Base-by-base conservation (phyloP, 2,329 filamentous ascomycete genomes). In the Aureobasidium sp. region DNA sequence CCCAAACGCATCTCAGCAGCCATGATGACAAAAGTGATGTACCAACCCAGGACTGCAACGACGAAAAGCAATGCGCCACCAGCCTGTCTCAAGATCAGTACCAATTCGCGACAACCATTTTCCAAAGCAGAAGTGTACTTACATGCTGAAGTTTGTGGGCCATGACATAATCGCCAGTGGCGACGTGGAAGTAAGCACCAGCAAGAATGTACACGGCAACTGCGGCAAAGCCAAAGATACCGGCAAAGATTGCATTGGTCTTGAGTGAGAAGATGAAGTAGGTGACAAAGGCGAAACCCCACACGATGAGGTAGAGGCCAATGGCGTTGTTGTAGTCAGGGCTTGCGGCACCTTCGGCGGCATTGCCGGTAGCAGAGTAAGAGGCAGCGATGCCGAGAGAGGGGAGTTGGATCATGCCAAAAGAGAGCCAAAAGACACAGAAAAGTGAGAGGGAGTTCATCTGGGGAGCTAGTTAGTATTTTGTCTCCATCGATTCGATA, bases 391-490 rank as follows among this genome's bases (percentile, higher is more conserved):
- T 69, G 11, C 71, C 69, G 6, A 77, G 70, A 0, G 73, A 74
- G 0, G 76, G 77, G 1, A 78, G 66, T 55, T 78, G 72, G 1
- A 79, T 64, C 41, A 78, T 60, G 14, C 74, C 76, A 59, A 79
- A 78, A 2, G 71, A 75, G 3, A 78, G 66, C 74, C 74, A 79
- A 61, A 79, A 79, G 58, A 77, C 74, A 35, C 69, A 66, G 57
- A 79, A 79, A 32, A 79, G 67, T 3, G 71, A 74, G 64, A 75
- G 74, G 0, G 76, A 72, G 69, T 77, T 75, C 75, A 78, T 78
- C 47, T 50, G 11, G 6, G 12, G 10, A 1, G 4, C 37, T 7
- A 6, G 12, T 50, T 3, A 50, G 35, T 22, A 39, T 10, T 4
- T 12, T 8, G 8, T 11, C 21, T 11, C n/a, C 11, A 12, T 32